phyloP scores from a whole-genome alignment of 768 basidiomycete species.

The Lanmaoa pseudosensibilis region DNA sequence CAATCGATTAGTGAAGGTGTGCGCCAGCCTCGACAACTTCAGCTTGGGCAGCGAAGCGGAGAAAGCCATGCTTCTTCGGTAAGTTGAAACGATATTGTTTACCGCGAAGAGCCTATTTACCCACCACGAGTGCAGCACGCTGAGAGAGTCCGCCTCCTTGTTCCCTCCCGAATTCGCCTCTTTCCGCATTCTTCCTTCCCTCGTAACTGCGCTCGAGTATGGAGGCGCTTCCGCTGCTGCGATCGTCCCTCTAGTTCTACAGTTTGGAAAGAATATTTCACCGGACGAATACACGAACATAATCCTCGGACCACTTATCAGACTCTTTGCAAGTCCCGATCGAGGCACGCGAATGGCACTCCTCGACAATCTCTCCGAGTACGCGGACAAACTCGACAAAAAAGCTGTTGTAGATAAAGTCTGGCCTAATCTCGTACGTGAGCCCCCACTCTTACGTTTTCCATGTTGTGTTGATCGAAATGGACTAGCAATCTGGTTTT shows the following conservation, averaged over 20 bases:
- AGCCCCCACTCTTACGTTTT: not conserved
- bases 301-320: slow-evolving; percentile 77
- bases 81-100: slow-evolving; percentile 4
- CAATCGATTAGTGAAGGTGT: slow-evolving; percentile 84
- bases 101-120: not conserved
- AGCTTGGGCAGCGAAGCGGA: slow-evolving; percentile 78
- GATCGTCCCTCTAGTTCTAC: slow-evolving; percentile 82
- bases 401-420: slow-evolving; percentile 83
- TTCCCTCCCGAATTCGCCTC: slow-evolving; percentile 87
- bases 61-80: slow-evolving; percentile 72
- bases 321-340: slow-evolving; percentile 86
- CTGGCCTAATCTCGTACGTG: slow-evolving; percentile 84
- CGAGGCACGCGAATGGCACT: slow-evolving; percentile 93
- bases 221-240: slow-evolving; percentile 74
- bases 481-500: slow-evolving; percentile 85
- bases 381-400: slow-evolving; percentile 84
- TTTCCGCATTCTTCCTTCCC: slow-evolving; percentile 83
- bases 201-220: slow-evolving; percentile 74
- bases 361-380: slow-evolving; percentile 80
- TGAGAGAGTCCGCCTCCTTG: slow-evolving; percentile 76
- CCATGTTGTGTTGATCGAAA: not conserved
- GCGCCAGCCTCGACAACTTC: slow-evolving; percentile 83
- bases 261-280: slow-evolving; percentile 70
- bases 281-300: slow-evolving; percentile 67
- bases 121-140: slow-evolving; percentile 45